These are phyloP conservation scores for Tolypocladium tundrense DNA, from an alignment of 2,329 filamentous ascomycete species.

Conservation along the genomic window DNA sequence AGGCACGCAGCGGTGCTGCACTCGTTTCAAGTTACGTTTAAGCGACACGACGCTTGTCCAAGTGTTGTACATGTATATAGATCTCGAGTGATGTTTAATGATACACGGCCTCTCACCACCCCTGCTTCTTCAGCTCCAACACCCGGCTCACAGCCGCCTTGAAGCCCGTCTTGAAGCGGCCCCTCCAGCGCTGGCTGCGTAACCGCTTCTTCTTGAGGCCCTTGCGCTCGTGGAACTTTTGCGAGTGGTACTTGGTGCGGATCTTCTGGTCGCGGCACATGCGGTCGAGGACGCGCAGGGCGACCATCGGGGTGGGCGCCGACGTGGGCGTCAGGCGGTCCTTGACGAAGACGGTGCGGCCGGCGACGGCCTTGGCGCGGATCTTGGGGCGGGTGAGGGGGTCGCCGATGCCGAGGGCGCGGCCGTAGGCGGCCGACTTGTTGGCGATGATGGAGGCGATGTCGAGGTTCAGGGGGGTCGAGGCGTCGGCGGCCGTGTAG, in stretches of 20 bases:
- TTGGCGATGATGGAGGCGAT: slow-evolving; percentile 24
- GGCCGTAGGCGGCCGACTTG: slow-evolving; percentile 14
- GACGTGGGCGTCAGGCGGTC: slow-evolving; percentile 14
- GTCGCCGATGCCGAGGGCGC: slow-evolving; percentile 10
- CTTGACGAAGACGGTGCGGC: slow-evolving; percentile 27
- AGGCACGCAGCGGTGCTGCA: background rate
- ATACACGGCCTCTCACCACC: slow-evolving; percentile 46
- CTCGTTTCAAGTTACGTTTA: too few species aligned
- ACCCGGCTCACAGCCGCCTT: slow-evolving; percentile 53
- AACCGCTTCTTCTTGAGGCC: slow-evolving; percentile 72
- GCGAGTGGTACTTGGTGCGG: slow-evolving; percentile 39
- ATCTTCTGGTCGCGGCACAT: slow-evolving; percentile 45
- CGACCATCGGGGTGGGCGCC: slow-evolving; percentile 30
- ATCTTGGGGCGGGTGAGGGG: slow-evolving; percentile 17
- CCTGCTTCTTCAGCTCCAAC: slow-evolving; percentile 61
- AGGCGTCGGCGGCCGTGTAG: slow-evolving; percentile 16
- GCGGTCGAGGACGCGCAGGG: slow-evolving; percentile 30
- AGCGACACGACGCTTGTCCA: background rate
- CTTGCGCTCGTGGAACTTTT: slow-evolving; percentile 64
- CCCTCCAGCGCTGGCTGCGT: slow-evolving; percentile 57
- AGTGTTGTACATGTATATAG: background rate
- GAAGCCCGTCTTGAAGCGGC: slow-evolving; percentile 60
- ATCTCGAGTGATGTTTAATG: background rate
- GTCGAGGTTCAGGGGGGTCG: slow-evolving; percentile 16
- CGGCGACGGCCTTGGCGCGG: slow-evolving; percentile 22